These are phyloP conservation scores for Fusarium devonianum DNA, from an alignment of 2,329 filamentous ascomycete genomes.

Conservation along the genomic window DNA sequence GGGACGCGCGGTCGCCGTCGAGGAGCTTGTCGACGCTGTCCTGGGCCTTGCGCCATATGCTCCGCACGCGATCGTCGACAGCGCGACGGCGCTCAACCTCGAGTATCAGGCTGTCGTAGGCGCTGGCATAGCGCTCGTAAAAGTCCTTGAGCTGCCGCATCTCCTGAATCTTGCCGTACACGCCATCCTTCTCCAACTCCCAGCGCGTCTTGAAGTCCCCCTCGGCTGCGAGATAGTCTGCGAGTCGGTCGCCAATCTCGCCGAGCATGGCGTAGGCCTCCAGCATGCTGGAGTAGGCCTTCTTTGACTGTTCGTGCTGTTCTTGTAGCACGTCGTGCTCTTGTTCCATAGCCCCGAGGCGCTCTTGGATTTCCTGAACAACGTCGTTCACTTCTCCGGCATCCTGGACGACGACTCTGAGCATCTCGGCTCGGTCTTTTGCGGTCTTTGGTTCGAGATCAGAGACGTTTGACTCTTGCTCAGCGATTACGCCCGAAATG, in stretches of 20 bases:
- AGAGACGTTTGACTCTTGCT: constrained; percentile 59
- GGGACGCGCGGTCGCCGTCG: constrained; percentile 73
- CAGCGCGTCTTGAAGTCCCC: constrained; percentile 71
- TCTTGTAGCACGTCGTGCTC: constrained; percentile 69
- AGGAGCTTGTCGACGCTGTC: constrained; percentile 78
- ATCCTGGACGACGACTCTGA: constrained; percentile 79
- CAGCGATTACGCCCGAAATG: constrained; percentile 71
- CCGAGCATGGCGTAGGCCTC: constrained; percentile 72
- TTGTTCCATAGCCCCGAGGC: constrained; percentile 77
- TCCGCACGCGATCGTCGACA: constrained; percentile 76
- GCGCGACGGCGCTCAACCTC: constrained; percentile 80
- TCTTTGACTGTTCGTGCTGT: constrained; percentile 61
- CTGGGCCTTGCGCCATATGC: constrained; percentile 78
- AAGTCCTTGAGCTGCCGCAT: constrained; percentile 81
- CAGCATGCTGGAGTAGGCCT: constrained; percentile 64
- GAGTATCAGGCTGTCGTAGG: constrained; percentile 84
- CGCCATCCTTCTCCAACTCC: constrained; percentile 75
- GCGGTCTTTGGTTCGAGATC: constrained; percentile 74
- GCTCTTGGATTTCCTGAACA: constrained; percentile 75
- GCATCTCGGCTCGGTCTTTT: constrained; percentile 81
- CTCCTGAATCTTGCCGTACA: constrained; percentile 74
- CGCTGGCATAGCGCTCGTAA: constrained; percentile 84
- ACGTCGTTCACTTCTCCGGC: constrained; percentile 71
- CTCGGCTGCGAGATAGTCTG: constrained; percentile 69
- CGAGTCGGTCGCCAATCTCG: constrained; percentile 70